Evolutionary conservation across 768 basidiomycete genomes (phyloP).

Genomic region (Lactarius psammicola): DNA sequence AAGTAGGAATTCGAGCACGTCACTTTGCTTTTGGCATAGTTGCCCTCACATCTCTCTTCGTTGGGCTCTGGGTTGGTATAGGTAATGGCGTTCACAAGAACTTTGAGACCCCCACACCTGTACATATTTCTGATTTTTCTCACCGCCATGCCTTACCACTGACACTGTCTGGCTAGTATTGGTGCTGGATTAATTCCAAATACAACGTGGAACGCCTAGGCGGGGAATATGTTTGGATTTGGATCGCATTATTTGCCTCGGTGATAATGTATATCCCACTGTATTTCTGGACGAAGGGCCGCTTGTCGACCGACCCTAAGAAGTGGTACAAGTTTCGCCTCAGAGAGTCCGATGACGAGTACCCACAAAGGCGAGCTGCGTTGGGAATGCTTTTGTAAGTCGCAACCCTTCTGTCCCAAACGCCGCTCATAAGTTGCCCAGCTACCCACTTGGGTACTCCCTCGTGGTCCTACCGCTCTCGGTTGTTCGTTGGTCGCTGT

Average conservation of each 20-base stretch:
- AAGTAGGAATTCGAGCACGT: slow-evolving; percentile 36
- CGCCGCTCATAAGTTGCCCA: slow-evolving; percentile 15
- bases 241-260: slow-evolving; percentile 41
- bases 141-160: not conserved
- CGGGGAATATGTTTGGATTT: slow-evolving; percentile 48
- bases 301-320: slow-evolving; percentile 35
- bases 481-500: slow-evolving; percentile 42
- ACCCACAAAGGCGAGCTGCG: slow-evolving; percentile 13
- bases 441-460: slow-evolving; percentile 43
- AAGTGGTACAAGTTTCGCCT: slow-evolving; percentile 39
- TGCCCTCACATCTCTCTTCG: slow-evolving; percentile 8
- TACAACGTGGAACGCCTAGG: slow-evolving; percentile 37
- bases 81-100: slow-evolving; percentile 27
- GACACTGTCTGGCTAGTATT: slow-evolving; percentile 31
- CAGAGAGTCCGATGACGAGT: slow-evolving; percentile 14
- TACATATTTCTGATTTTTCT: slow-evolving; percentile 11
- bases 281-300: slow-evolving; percentile 39
- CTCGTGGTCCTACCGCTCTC: slow-evolving; percentile 43
- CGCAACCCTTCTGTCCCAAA: not conserved
- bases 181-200: slow-evolving; percentile 45
- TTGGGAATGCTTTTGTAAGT: slow-evolving; percentile 34
- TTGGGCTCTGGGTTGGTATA: slow-evolving; percentile 40
- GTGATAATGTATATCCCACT: slow-evolving; percentile 38
- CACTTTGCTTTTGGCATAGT: slow-evolving; percentile 29
- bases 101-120: slow-evolving; percentile 40